Conservation (phyloP, 2,329 filamentous ascomycete species). For the Coniochaeta sp. region DNA sequence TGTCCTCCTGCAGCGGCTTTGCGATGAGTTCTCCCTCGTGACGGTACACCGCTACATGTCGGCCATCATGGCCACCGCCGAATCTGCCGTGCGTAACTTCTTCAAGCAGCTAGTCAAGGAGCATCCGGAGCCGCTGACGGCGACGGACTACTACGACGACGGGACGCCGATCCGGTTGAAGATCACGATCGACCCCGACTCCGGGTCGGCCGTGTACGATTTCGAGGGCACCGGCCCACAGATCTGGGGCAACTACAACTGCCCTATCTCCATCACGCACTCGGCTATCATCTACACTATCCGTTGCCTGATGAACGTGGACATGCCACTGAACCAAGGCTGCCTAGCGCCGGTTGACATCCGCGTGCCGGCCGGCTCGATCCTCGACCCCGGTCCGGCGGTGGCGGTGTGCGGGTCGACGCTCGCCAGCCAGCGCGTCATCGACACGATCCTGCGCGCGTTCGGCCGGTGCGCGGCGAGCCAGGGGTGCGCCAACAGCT, state of each 20-base stretch:
- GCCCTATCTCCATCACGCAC: constrained; percentile 26
- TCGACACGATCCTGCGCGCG: constrained; percentile 19
- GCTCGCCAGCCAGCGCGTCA: constrained; percentile 19
- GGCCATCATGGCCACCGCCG: constrained; percentile 70
- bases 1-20: constrained; percentile 60
- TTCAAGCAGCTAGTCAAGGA: constrained; percentile 56
- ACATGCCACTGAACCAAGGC: constrained; percentile 25
- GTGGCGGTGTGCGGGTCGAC: constrained; percentile 19
- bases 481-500: constrained; percentile 20
- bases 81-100: constrained; percentile 61
- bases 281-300: constrained; percentile 24
- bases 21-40: constrained; percentile 56
- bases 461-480: constrained; percentile 14
- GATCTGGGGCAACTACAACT: constrained; percentile 20
- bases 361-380: constrained; percentile 13
- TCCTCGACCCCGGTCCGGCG: constrained; percentile 19
- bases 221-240: constrained; percentile 28
- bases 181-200: constrained; percentile 20
- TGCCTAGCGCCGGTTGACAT: constrained; percentile 18
- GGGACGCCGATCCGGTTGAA: constrained; percentile 22
- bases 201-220: constrained; percentile 25
- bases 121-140: constrained; percentile 56
- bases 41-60: constrained; percentile 58
- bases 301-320: constrained; percentile 16
- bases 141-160: constrained; percentile 60